A percentile compares a stretch with the other conserved stretches of the same genome.
Conservation (phyloP, 1,284 basidiomycete species). For the Macrocystidia cucumis region DNA sequence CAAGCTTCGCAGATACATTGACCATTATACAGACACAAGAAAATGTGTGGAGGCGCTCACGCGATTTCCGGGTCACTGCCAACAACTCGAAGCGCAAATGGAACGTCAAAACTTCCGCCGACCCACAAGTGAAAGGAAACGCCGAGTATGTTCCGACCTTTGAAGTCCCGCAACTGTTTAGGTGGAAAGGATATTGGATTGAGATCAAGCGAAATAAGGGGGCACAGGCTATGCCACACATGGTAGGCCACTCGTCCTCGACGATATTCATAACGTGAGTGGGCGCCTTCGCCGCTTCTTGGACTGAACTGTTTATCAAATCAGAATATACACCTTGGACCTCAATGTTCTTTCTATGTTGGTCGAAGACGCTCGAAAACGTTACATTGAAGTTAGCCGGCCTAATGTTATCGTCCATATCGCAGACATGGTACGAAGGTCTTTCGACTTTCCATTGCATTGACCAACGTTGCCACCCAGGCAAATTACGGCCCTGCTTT, state of each 20-base stretch:
- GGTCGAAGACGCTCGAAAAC: conserved; percentile 34
- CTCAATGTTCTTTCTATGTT: conserved; percentile 34
- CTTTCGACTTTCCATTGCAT: neutral
- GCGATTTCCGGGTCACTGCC: conserved; percentile 35
- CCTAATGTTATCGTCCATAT: conserved; percentile 38
- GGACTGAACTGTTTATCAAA: neutral
- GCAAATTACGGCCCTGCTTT: conserved; percentile 24
- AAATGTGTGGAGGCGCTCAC: conserved; percentile 39
- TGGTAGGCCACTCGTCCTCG: conserved; percentile 12
- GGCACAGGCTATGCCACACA: conserved; percentile 4
- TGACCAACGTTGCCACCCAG: conserved; percentile 12
- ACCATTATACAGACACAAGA: conserved; percentile 30
- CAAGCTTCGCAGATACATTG: neutral
- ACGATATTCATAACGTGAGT: conserved; percentile 24
- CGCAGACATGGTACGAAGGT: conserved; percentile 24
- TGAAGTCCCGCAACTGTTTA: conserved; percentile 35
- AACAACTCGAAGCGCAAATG: conserved; percentile 36
- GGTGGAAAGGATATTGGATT: conserved; percentile 41
- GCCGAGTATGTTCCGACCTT: conserved; percentile 42
- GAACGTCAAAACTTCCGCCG: conserved; percentile 23
- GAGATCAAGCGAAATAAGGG: conserved; percentile 28
- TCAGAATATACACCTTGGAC: conserved; percentile 39
- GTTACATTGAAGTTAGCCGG: conserved; percentile 33
- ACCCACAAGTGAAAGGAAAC: conserved; percentile 16
- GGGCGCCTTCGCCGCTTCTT: conserved; percentile 1